Base-by-base conservation (phyloP, 441 rosid species). In the Lepidium campestre region DNA sequence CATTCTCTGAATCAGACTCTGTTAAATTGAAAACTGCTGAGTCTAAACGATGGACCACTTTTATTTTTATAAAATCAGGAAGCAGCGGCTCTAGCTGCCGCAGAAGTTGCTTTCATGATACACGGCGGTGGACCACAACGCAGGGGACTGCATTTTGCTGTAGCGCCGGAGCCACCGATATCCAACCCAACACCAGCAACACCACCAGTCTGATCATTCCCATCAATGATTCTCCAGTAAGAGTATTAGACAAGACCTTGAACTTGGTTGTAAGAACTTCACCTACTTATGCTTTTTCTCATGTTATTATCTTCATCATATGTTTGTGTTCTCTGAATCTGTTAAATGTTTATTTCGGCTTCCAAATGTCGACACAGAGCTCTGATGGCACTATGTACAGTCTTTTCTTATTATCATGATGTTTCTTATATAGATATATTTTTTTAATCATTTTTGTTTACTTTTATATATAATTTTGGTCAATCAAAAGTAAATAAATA, bases 71-170 rank as follows among this genome's bases (percentile, higher is more conserved):
- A 15, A 47, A 32, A 75, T 58, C 88, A 93, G 98, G 98, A 93
- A 85, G 93, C 93, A 8, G 95, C 90, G 6, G 97, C 94, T 50
- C 80, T 89, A 57, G 88, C 93, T 34, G 98, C 96, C 1, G 71
- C 87, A 10, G 95, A 89, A 75, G 91, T 89, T 60, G 90, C 96
- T 41, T 88, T 93, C 75, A 86, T 93, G 96, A 57, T 90, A 56
- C 88, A 85, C 71, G 86, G 94, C 19, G 91, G 57, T 52, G 58
- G 50, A 10, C 77, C 66, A 0, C 96, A 86, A 45, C 87, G 69
- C 4, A 82, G 78, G 31, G 95, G 90, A 53, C 61, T 87, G 65
- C 96, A 89, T 25, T 80, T 89, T 72, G 69, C 88, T 9, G 60
- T 93, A 29, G 85, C 85, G 8, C 82, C 89, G 4, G 93, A 85